phyloP scores from a whole-genome alignment of 2,329 filamentous ascomycete genomes.

The Penicillium sp. region DNA sequence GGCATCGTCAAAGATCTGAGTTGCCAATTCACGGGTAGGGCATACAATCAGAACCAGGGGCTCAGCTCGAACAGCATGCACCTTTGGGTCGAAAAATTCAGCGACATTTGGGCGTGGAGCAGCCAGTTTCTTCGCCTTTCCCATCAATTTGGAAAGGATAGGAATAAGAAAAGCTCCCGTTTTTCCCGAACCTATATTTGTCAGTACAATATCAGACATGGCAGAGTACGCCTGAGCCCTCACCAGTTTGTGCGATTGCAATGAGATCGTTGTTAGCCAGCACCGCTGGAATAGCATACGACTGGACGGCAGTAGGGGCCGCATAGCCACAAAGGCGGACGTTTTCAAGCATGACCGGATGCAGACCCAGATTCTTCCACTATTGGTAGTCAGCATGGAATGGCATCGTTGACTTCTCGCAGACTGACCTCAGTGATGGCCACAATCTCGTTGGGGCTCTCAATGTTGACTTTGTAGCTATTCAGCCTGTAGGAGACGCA shows the following conservation, averaged over 20 bases:
- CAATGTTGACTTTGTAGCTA: conserved; percentile 4
- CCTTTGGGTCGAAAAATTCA: conserved; percentile 50
- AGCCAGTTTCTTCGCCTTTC: conserved; percentile 84
- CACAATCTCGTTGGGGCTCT: conserved; percentile 11
- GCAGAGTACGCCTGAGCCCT: conserved; percentile 28
- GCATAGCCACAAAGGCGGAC: conserved; percentile 68
- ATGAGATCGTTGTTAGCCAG: conserved; percentile 75
- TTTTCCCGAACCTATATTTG: conserved; percentile 79
- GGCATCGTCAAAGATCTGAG: conserved; percentile 93
- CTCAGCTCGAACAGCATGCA: conserved; percentile 65
- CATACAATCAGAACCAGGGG: conserved; percentile 81
- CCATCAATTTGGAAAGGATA: conserved; percentile 86
- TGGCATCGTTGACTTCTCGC: too few relatives aligned
- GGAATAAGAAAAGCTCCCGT: conserved; percentile 90
- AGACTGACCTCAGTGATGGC: conserved; percentile 12
- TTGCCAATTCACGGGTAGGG: conserved; percentile 83
- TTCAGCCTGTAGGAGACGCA: conserved; percentile 12
- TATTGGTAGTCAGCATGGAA: conserved; percentile 31
- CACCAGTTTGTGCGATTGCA: conserved; percentile 88
- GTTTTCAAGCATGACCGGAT: conserved; percentile 78
- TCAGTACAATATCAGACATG: conserved; percentile 4
- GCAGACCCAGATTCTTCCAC: conserved; percentile 76
- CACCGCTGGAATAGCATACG: conserved; percentile 77
- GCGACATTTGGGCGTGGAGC: conserved; percentile 66
- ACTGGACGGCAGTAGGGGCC: conserved; percentile 79